These are phyloP conservation scores for Penicillium manginii DNA, from an alignment of 495 filamentous ascomycete genomes.

Conservation along the genomic window DNA sequence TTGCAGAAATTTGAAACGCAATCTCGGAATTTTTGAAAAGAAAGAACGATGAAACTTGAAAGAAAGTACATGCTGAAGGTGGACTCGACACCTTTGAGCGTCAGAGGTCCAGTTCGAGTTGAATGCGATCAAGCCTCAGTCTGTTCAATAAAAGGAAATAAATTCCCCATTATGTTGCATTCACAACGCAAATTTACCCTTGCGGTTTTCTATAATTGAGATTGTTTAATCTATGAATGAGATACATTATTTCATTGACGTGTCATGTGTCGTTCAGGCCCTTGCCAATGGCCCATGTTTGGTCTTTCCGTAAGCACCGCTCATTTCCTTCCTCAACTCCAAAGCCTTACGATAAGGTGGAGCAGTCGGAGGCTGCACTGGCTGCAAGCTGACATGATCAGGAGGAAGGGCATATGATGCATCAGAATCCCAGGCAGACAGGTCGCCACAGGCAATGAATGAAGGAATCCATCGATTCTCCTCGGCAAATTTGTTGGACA, in stretches of 20 bases:
- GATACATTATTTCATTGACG: constrained; percentile 12
- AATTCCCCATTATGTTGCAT: background rate
- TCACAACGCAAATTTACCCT: background rate
- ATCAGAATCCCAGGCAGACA: constrained; percentile 93
- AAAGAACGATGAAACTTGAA: too few relatives aligned
- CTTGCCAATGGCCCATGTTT: constrained; percentile 42
- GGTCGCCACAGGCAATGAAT: constrained; percentile 93
- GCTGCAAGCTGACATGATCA: constrained; percentile 79
- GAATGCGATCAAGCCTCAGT: background rate
- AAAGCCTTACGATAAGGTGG: constrained; percentile 91
- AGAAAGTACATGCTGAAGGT: background rate
- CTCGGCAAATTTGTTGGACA: constrained; percentile 35
- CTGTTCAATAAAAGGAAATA: background rate
- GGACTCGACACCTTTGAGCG: background rate
- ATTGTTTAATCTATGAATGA: constrained; percentile 3
- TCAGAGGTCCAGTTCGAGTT: background rate
- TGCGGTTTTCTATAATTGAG: background rate
- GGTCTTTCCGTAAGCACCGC: constrained; percentile 84
- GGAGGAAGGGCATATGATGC: constrained; percentile 86
- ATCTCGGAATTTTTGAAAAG: too few relatives aligned
- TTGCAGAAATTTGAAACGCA: too few relatives aligned
- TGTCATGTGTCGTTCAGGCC: constrained; percentile 20
- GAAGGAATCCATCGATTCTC: constrained; percentile 81
- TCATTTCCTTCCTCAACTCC: constrained; percentile 76
- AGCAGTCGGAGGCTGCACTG: constrained; percentile 94